A percentile compares a stretch with the other conserved stretches of the same genome.
These are phyloP conservation scores for Schwanniomyces sp. DNA, from an alignment of 805 yeast genomes.

Conservation along the genomic window DNA sequence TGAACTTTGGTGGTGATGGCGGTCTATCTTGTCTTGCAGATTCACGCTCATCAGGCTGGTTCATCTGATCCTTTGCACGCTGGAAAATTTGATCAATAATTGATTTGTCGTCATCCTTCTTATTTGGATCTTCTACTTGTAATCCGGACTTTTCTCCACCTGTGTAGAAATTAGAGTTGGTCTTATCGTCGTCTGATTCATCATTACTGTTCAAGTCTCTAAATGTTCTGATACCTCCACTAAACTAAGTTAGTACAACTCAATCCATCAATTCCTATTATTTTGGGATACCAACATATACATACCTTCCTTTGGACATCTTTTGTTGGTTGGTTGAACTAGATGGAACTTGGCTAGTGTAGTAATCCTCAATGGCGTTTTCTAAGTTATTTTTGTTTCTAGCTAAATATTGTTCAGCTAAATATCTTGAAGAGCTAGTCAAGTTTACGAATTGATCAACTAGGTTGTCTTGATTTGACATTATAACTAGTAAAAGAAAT, in stretches of 20 bases:
- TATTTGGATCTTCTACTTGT: slow-evolving; percentile 72
- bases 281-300: neutral
- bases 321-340: neutral
- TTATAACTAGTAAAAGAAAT: neutral
- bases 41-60: slow-evolving; percentile 34
- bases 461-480: slow-evolving; percentile 18
- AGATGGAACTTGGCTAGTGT: slow-evolving; percentile 15
- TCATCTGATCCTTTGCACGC: slow-evolving; percentile 53
- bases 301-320: slow-evolving; percentile 1
- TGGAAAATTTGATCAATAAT: slow-evolving; percentile 67
- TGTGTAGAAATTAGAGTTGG: slow-evolving; percentile 57
- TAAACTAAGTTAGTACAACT: neutral
- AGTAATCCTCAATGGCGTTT: slow-evolving; percentile 43
- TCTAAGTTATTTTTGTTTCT: slow-evolving; percentile 37
- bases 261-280: slow-evolving; percentile 3
- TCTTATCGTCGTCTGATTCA: slow-evolving; percentile 54
- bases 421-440: slow-evolving; percentile 30
- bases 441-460: slow-evolving; percentile 36
- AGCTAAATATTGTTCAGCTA: slow-evolving; percentile 41
- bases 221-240: slow-evolving; percentile 35
- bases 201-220: slow-evolving; percentile 39
- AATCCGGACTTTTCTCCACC: slow-evolving; percentile 76
- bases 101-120: slow-evolving; percentile 40
- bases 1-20: slow-evolving; percentile 28
- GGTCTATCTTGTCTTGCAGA: slow-evolving; percentile 28